Evolutionary conservation across 179 eudicot species (phyloP).

Genomic region (Heliamphora pulchella): DNA sequence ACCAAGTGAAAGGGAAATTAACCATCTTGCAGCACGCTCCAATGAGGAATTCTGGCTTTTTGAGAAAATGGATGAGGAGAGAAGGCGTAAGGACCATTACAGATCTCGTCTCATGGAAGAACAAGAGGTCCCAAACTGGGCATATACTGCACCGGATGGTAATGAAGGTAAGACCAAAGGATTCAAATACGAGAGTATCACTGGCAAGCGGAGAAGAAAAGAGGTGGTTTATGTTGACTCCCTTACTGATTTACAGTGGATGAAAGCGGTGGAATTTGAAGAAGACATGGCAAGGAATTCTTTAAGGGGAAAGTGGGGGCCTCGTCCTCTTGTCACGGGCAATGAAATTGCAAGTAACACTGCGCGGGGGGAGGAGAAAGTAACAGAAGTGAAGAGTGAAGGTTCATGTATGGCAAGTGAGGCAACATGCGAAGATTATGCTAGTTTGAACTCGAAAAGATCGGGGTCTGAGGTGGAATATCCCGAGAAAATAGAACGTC

Average conservation of each 20-base stretch:
- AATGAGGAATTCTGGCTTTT: constrained; percentile 92
- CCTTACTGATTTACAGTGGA: constrained; percentile 60
- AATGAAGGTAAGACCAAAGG: constrained; percentile 61
- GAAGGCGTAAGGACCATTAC: constrained; percentile 72
- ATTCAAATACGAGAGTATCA: constrained; percentile 49
- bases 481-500: constrained; percentile 26
- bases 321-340: constrained; percentile 23
- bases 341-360: constrained; percentile 19
- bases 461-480: constrained; percentile 29
- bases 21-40: constrained; percentile 82
- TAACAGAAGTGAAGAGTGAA: constrained; percentile 35
- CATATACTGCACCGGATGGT: constrained; percentile 50
- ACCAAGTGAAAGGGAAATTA: constrained; percentile 95
- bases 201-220: constrained; percentile 79
- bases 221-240: constrained; percentile 79
- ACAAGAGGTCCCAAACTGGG: constrained; percentile 96
- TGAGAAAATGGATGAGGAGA: constrained; percentile 95
- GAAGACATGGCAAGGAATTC: constrained; percentile 31
- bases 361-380: constrained; percentile 25
- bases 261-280: constrained; percentile 64
- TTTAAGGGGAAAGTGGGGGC: constrained; percentile 38
- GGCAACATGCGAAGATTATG: constrained; percentile 45
- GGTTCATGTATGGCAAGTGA: constrained; percentile 42
- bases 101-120: constrained; percentile 87
- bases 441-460: constrained; percentile 32